Conservation (phyloP, 768 basidiomycete species). For the Cystofilobasidium macerans region DNA sequence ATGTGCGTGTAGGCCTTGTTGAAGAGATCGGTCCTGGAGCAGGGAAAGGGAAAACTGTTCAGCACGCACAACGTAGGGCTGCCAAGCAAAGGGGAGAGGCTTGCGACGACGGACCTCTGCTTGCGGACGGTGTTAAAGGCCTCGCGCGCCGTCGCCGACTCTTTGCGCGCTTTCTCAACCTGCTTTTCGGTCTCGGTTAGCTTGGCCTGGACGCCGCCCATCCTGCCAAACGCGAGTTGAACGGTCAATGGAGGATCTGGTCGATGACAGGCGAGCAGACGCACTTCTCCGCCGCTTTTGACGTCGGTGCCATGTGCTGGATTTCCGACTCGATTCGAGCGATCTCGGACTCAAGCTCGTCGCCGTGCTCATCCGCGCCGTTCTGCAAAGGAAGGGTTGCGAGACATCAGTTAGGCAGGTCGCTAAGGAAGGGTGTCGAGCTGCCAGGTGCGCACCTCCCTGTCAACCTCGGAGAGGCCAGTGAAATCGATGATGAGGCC, state of each 20-base stretch:
- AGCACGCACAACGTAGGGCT: no score
- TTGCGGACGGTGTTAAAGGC: constrained; percentile 79
- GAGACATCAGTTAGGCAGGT: no score
- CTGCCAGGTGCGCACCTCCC: constrained; percentile 53
- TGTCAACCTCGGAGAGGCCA: constrained; percentile 60
- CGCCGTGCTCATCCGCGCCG: constrained; percentile 53
- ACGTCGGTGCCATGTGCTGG: constrained; percentile 85
- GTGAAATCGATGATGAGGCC: constrained; percentile 84
- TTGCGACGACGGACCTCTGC: constrained; percentile 48
- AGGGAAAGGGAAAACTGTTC: neutral
- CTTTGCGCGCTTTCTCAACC: constrained; percentile 80
- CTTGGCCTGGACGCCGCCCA: constrained; percentile 50
- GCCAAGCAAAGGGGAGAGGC: neutral
- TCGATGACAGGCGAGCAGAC: constrained; percentile 30
- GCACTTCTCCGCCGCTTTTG: constrained; percentile 87
- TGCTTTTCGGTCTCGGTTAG: constrained; percentile 81
- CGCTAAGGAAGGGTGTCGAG: no score
- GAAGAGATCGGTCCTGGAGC: constrained; percentile 62
- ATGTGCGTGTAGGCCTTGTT: constrained; percentile 95
- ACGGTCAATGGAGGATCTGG: constrained; percentile 41
- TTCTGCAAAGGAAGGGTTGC: no score
- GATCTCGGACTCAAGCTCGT: constrained; percentile 63
- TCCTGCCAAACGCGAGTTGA: constrained; percentile 41
- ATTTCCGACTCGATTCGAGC: constrained; percentile 64
- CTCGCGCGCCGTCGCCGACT: constrained; percentile 80